Evolutionary conservation across 2,329 filamentous ascomycete species (phyloP), one percentile per base, ranked within the genome.

Genomic region (Clarireedia paspali): DNA sequence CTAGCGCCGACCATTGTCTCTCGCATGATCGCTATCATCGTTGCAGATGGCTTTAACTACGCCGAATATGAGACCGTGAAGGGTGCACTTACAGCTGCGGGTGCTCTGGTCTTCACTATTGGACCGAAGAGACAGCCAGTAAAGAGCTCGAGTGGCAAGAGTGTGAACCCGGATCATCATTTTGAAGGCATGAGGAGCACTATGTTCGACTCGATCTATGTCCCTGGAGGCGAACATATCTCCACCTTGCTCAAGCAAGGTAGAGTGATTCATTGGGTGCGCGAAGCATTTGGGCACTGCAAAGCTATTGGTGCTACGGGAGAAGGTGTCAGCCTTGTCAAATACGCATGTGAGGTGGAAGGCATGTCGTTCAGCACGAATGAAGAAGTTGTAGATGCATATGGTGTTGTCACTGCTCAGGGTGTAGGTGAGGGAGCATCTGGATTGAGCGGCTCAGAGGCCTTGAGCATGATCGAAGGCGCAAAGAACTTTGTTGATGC

Each of bases 251-350:
- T 77, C 55, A 82, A 84, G 73, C 89, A 79, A 59, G 88, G 89
- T 0, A 84, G 88, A 17, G 87, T 87, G 0, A 67, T 87, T 1
- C 85, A 92, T 73, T 94, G 86, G 81, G 73, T 92, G 4, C 80
- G 86, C 2, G 89, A 94, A 69, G 85, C 88, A 0, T 94, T 92
- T 63, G 88, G 88, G 0, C 89, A 94, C 60, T 76, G 91, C 50
- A 94, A 94, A 75, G 75, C 87, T 2, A 87, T 94, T 24, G 89
- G 83, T 2, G 89, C 85, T 0, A 87, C 85, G 0, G 88, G 87
- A 0, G 87, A 91, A 66, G 88, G 77, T 0, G 81, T 89, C 0
- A 74, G 81, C 2, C 73, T 92, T 42, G 75, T 92, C 27, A 70
- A 75, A 50, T 70, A 76, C 30, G 71, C 71, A 1, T 74, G 54